Evolutionary conservation across 2,329 filamentous ascomycete species (phyloP).

Genomic region (Proliferodiscus dingleyae): DNA sequence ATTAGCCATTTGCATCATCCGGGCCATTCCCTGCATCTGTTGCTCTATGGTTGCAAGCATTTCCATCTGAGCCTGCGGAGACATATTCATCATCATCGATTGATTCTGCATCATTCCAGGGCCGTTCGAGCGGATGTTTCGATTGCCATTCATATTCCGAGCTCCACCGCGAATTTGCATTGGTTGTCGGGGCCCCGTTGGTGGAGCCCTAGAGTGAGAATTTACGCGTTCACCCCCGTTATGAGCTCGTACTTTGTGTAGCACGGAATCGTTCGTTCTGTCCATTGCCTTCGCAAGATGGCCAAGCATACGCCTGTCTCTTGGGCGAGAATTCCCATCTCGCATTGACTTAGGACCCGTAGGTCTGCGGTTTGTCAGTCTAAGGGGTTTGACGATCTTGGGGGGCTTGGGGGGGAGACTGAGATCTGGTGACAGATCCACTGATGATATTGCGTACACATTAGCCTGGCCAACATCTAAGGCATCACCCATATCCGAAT

Average conservation of each 20-base stretch:
- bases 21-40: conserved; percentile 80
- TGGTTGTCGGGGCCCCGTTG: conserved; percentile 63
- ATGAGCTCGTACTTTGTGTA: conserved; percentile 74
- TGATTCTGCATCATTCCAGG: conserved; percentile 35
- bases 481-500: conserved; percentile 68
- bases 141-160: conserved; percentile 43
- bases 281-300: conserved; percentile 83
- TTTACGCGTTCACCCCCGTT: conserved; percentile 76
- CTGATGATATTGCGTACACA: conserved; percentile 45
- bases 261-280: conserved; percentile 64
- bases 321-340: conserved; percentile 54
- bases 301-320: conserved; percentile 78
- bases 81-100: conserved; percentile 49
- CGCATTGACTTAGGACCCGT: conserved; percentile 96
- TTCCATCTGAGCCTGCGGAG: conserved; percentile 65
- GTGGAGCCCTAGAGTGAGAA: conserved; percentile 64
- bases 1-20: conserved; percentile 48
- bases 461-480: conserved; percentile 44
- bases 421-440: conserved; percentile 10
- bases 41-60: conserved; percentile 77
- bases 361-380: conserved; percentile 58
- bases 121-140: conserved; percentile 39
- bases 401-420: conserved; percentile 9
- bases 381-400: conserved; percentile 7
- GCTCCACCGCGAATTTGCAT: conserved; percentile 32